Conservation (phyloP, 768 basidiomycete species). For the Boletus bicolor region DNA sequence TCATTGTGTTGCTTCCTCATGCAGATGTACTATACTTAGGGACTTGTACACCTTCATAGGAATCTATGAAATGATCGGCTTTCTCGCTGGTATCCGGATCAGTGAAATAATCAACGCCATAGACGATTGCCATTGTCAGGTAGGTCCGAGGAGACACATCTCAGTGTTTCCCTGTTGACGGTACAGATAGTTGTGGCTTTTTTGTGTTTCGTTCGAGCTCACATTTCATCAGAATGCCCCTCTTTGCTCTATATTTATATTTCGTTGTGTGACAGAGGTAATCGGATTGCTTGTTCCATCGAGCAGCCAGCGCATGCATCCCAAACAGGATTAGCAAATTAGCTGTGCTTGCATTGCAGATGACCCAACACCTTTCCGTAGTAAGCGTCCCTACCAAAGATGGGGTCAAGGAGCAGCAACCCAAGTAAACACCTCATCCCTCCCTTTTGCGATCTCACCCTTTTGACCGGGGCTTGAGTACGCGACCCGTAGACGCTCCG, state of each 20-base stretch:
- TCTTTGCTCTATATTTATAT: neutral
- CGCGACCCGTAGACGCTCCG: constrained; percentile 61
- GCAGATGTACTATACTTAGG: too few species aligned
- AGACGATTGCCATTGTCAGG: neutral
- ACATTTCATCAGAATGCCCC: neutral
- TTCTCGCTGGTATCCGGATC: neutral
- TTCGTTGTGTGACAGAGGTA: neutral
- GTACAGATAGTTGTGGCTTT: neutral
- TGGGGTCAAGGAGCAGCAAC: constrained; percentile 29
- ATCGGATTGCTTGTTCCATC: neutral
- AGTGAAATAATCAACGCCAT: neutral
- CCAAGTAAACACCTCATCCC: constrained; percentile 46
- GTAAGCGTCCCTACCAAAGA: neutral
- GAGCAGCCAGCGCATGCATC: neutral
- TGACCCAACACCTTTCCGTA: neutral
- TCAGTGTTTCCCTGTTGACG: neutral
- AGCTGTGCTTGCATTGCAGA: neutral
- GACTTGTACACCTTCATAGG: neutral
- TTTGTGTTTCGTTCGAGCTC: neutral
- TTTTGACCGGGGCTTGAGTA: constrained; percentile 47
- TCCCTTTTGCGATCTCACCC: constrained; percentile 38
- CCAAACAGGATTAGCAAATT: constrained; percentile 2
- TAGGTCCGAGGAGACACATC: neutral
- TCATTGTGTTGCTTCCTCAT: too few species aligned
- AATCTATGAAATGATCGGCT: neutral